Base-by-base conservation (phyloP, 257 asterid genomes). In the Striga asiatica region DNA sequence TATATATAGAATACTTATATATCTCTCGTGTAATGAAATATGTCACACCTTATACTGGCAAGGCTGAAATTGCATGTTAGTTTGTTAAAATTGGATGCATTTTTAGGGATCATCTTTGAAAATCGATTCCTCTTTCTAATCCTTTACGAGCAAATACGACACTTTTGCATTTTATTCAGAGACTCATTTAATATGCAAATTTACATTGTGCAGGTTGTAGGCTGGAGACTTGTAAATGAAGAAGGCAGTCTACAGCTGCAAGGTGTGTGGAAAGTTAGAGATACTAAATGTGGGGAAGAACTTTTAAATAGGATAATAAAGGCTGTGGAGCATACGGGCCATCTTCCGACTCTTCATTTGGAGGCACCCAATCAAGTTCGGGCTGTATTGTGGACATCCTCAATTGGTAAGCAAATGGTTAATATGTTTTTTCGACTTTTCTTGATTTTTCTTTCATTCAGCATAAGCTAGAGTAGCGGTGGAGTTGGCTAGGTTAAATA, bases 181-280 rank as follows among this genome's bases (percentile, higher is more conserved):
- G 38, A 6, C 10, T 32, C 12, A 32, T 9, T n/a, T 32, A 6
- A 32, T 32, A 8, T 37, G 43, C 10, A 11, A 37, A 37, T 37
- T 37, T 37, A 2, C 14, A 18, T 32, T 16, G 0, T 62, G 61
- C 50, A 87, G 96, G 79, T 89, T 68, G 86, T 87, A 19, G 98
- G 96, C 20, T 89, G 98, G 98, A 86, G 71, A 66, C 5, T 83
- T 50, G 67, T 73, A 3, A 54, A 66, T 14, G 89, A 70, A 63
- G 94, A 64, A 49, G 94, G 80, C 41, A 66, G 29, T 8, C 34
- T 71, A 14, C 86, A 66, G 78, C 77, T 89, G 11, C 74, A 74
- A 35, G 83, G 95, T 19, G 7, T 75, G 56, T 89, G 96, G 96
- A 89, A 81, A 80, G 73, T 89, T 37, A 81, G 80, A 71, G 95